These are phyloP conservation scores for Mycena leptocephala DNA, from an alignment of 768 basidiomycete species.

Conservation along the genomic window DNA sequence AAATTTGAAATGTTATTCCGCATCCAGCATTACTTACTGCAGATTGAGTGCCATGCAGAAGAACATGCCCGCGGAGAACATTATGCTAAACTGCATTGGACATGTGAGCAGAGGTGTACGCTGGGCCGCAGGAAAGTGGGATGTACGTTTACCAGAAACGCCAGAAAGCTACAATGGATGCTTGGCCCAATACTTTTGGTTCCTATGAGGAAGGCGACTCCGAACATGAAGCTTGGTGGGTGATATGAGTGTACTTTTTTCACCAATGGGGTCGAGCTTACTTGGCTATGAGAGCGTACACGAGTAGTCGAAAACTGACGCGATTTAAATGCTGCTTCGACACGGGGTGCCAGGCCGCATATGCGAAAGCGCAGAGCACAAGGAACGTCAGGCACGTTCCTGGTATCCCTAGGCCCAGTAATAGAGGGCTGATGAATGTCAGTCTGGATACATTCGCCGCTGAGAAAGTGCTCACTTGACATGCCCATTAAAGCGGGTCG, in stretches of 20 bases:
- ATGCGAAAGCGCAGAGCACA: not conserved
- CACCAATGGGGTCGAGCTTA: not conserved
- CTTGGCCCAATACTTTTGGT: not conserved
- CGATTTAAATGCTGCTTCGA: constrained; percentile 2
- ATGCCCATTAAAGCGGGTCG: not conserved
- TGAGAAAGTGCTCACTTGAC: not conserved
- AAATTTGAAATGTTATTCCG: not conserved
- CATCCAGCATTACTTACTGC: not conserved
- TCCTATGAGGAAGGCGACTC: not conserved
- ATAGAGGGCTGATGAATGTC: not conserved
- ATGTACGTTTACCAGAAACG: not conserved
- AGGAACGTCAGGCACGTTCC: not conserved
- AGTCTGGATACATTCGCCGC: not conserved
- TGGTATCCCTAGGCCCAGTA: not conserved
- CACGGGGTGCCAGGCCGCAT: not conserved
- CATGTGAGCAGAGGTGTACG: not conserved
- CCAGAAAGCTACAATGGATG: not conserved
- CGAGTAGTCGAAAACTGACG: constrained; percentile 14
- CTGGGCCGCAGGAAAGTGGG: not conserved
- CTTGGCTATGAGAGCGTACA: constrained; percentile 10
- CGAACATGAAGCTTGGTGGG: not conserved
- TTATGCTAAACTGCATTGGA: not conserved
- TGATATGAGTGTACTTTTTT: not conserved
- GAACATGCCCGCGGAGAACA: too few relatives aligned
- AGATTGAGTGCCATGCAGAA: constrained; percentile 20